Evolutionary conservation across 169 alveolate genomes (phyloP), one percentile per base, ranked within the genome.

Genomic region (Theileria equi): DNA sequence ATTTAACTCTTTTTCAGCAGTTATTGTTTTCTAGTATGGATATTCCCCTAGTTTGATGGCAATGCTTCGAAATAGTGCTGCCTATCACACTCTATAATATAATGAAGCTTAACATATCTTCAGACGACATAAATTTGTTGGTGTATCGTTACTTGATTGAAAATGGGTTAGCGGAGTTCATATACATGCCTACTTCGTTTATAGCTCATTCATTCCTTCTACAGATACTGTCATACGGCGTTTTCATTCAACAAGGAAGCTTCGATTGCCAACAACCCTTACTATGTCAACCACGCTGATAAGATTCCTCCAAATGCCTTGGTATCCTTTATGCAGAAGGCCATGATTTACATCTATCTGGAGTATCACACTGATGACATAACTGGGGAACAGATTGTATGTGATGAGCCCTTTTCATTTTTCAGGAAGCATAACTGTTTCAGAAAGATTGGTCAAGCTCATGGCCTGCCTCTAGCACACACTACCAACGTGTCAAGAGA

Each of bases 351-450:
- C 69, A 86, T 90, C 31, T 90, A 88, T 57, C 57, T 91, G 35
- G 96, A 91, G 69, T 90, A 82, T 50, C 96, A 91, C 82, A 90
- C 94, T 10, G 95, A 91, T 21, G 89, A 85, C 49, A 86, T 80
- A 8, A 77, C 84, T 21, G 93, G 93, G 5, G 81, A 81, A 8
- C 86, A 66, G 49, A 80, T 82, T 32, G 65, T 52, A 19, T 89
- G 94, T 78, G 93, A 88, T 29, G 95, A 90, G 50, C 88, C 95
- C 16, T 91, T 91, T 65, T 79, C 93, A 16, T 78, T 91, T 62
- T 91, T 90, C 47, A 58, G 86, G 57, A 91, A 88, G 38, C 96
- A 91, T 65, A 89, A 91, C 41, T 91, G 96, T 66, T 91, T 61
- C 54, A 55, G 83, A 40, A 72, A 72, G 31, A 52, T 72, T 2